A percentile compares a stretch with the other conserved stretches of the same genome.
Conservation (phyloP, 1,139 yeast species). For the Nematodospora anomalae region DNA sequence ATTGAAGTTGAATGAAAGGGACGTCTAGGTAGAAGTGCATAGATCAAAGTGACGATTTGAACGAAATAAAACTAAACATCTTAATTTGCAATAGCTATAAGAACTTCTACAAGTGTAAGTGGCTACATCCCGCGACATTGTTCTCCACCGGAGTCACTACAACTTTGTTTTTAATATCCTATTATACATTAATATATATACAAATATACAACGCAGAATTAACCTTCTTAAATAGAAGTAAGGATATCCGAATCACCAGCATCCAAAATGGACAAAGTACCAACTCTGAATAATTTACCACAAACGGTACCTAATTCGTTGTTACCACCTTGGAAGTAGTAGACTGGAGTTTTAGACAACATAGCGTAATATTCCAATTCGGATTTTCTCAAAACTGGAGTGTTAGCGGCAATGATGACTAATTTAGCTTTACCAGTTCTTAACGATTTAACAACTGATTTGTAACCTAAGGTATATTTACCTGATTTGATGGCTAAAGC, state of each 20-base stretch:
- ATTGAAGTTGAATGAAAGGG: slow-evolving; percentile 23
- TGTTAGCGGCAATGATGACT: slow-evolving; percentile 97
- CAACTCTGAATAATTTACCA: slow-evolving; percentile 99
- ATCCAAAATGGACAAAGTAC: slow-evolving; percentile 92
- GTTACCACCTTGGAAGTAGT: slow-evolving; percentile 99
- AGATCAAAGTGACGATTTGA: too few relatives aligned
- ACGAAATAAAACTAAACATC: too few relatives aligned
- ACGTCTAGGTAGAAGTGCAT: slow-evolving; percentile 2
- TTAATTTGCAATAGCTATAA: too few relatives aligned
- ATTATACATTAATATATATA: slow-evolving; percentile 4
- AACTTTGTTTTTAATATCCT: slow-evolving; percentile 1
- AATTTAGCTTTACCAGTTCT: slow-evolving; percentile 99
- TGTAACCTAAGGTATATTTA: slow-evolving; percentile 99
- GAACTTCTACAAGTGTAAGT: too few relatives aligned
- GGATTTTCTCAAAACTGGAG: slow-evolving; percentile 99
- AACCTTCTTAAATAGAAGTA: slow-evolving; percentile 41
- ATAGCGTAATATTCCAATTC: slow-evolving; percentile 99
- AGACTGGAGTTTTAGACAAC: slow-evolving; percentile 98
- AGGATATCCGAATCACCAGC: slow-evolving; percentile 99
- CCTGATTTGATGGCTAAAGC: slow-evolving; percentile 99
- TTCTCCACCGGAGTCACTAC: too few relatives aligned
- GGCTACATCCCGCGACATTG: too few relatives aligned
- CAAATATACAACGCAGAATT: slow-evolving; percentile 10
- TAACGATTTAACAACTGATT: slow-evolving; percentile 96
- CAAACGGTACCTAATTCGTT: slow-evolving; percentile 99